A percentile compares a stretch with the other conserved stretches of the same genome.
Conservation (phyloP, 2,329 filamentous ascomycete genomes). For the Penicillium sp. region DNA sequence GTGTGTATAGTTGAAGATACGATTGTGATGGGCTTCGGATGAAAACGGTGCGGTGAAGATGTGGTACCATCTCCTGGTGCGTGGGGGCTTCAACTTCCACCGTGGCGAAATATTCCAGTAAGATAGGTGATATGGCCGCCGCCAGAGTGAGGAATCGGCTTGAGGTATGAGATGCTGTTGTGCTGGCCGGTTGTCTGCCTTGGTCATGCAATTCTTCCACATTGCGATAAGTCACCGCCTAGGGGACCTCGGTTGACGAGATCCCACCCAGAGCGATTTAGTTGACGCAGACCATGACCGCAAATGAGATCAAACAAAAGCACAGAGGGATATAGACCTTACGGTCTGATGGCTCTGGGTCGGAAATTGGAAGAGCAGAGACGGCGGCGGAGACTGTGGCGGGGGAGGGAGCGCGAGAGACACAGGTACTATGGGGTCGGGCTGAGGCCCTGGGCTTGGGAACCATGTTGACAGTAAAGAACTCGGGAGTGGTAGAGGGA, state of each 20-base stretch:
- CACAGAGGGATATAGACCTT: conserved; percentile 43
- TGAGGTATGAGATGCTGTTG: background rate
- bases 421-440: conserved; percentile 17
- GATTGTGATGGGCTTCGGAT: background rate
- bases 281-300: conserved; percentile 42
- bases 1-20: background rate
- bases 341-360: conserved; percentile 37
- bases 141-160: background rate
- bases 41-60: background rate
- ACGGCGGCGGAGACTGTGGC: conserved; percentile 11
- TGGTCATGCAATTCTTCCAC: background rate
- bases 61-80: background rate
- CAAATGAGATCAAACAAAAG: conserved; percentile 44
- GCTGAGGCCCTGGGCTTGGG: conserved; percentile 23
- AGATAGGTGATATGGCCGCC: background rate
- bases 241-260: conserved; percentile 4
- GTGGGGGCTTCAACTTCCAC: background rate
- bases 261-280: conserved; percentile 20
- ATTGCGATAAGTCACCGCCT: conserved; percentile 5
- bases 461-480: conserved; percentile 20
- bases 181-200: background rate
- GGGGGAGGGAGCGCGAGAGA: conserved; percentile 22
- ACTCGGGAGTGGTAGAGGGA: background rate
- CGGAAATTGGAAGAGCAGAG: conserved; percentile 9
- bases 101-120: background rate